phyloP scores from a whole-genome alignment of 805 yeast species.

The Sugiyamaella marilandica region DNA sequence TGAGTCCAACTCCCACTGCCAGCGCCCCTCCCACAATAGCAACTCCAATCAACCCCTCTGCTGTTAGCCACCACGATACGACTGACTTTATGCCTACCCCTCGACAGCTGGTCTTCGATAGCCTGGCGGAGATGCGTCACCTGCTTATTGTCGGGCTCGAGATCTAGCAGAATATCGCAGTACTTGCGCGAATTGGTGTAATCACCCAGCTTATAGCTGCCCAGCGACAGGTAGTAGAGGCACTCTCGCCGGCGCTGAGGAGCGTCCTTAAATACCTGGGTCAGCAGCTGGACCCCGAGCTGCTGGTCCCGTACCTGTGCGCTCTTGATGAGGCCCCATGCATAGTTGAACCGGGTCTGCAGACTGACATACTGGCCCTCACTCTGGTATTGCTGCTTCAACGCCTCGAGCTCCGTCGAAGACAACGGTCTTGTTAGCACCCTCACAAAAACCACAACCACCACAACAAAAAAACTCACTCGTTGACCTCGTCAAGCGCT shows the following conservation, averaged over 20 bases:
- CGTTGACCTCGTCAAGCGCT: not conserved
- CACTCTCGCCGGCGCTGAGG: conserved; percentile 86
- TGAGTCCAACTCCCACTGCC: conserved; percentile 72
- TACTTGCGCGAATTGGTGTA: conserved; percentile 81
- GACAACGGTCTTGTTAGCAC: conserved; percentile 47
- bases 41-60: conserved; percentile 81
- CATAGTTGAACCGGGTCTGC: conserved; percentile 87
- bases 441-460: conserved; percentile 21
- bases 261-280: conserved; percentile 56
- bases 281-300: conserved; percentile 71
- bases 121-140: conserved; percentile 65
- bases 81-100: conserved; percentile 30
- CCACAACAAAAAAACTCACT: not conserved
- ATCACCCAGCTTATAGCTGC: conserved; percentile 85
- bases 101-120: conserved; percentile 78
- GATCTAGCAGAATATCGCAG: conserved; percentile 65
- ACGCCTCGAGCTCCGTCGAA: conserved; percentile 66
- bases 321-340: conserved; percentile 92
- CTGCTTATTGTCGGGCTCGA: conserved; percentile 83
- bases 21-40: conserved; percentile 82
- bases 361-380: conserved; percentile 78
- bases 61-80: not conserved
- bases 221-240: conserved; percentile 79
- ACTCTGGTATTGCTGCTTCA: conserved; percentile 68
- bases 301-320: conserved; percentile 57